These are phyloP conservation scores for Arachis monticola DNA, from an alignment of 331 rosid species.

Conservation along the genomic window DNA sequence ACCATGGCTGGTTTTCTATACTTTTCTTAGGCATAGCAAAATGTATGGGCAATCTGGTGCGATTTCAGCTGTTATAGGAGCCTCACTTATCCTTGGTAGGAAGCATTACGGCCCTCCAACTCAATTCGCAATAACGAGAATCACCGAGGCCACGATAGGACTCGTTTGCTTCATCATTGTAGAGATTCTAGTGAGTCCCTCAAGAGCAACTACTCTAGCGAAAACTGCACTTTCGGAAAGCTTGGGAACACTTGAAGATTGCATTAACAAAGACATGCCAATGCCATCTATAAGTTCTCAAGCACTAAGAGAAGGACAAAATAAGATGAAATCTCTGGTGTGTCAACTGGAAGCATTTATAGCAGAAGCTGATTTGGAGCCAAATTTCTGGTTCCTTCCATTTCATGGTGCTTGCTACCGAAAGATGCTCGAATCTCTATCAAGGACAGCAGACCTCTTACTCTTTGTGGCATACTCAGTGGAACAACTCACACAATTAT, in stretches of 20 bases:
- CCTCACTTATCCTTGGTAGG: constrained; percentile 75
- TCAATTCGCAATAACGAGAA: constrained; percentile 69
- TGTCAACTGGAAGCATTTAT: constrained; percentile 49
- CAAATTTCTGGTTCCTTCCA: constrained; percentile 82
- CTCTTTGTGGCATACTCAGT: constrained; percentile 48
- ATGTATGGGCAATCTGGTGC: constrained; percentile 90
- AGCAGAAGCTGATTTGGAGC: constrained; percentile 71
- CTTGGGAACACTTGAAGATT: constrained; percentile 55
- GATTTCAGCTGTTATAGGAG: constrained; percentile 66
- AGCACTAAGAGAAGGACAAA: constrained; percentile 47
- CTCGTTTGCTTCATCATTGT: constrained; percentile 59
- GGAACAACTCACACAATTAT: constrained; percentile 35
- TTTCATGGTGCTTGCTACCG: constrained; percentile 55
- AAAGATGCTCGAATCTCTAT: constrained; percentile 58
- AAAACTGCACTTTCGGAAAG: constrained; percentile 61
- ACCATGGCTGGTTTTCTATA: constrained; percentile 72
- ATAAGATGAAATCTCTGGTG: constrained; percentile 52
- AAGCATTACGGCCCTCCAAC: constrained; percentile 58
- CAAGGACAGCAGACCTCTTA: constrained; percentile 57
- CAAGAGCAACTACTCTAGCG: constrained; percentile 72
- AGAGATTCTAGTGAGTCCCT: constrained; percentile 58
- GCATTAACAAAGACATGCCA: constrained; percentile 40
- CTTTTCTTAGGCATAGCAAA: constrained; percentile 70
- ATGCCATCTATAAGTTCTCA: constrained; percentile 35
- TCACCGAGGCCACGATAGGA: constrained; percentile 71